A percentile compares a stretch with the other conserved stretches of the same genome.
Conservation (phyloP, 1,284 basidiomycete genomes). For the Flammula alnicola region DNA sequence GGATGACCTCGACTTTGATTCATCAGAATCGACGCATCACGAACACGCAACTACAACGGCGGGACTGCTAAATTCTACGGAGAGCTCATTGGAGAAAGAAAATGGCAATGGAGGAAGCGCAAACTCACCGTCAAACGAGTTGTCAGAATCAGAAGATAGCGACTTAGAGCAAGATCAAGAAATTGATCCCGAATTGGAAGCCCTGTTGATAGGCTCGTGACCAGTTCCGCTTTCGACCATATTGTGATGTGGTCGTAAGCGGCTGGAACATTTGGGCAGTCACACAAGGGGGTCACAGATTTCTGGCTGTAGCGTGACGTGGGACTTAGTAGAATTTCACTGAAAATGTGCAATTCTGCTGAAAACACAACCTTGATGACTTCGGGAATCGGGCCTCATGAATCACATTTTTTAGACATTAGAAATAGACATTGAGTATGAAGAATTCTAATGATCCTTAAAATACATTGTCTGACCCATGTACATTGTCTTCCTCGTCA, state of each 20-base stretch:
- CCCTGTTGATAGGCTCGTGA: not conserved
- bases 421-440: too few relatives aligned
- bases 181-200: not conserved
- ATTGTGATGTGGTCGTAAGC: not conserved
- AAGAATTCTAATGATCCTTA: too few relatives aligned
- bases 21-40: not conserved
- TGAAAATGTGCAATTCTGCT: too few relatives aligned
- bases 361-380: too few relatives aligned
- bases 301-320: not conserved
- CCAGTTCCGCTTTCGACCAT: not conserved
- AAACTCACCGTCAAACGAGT: too few relatives aligned
- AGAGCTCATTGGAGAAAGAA: too few relatives aligned
- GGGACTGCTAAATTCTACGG: too few relatives aligned
- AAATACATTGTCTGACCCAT: not conserved
- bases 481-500: not conserved
- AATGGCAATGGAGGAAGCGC: too few relatives aligned
- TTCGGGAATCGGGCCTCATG: not conserved
- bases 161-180: not conserved
- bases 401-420: not conserved
- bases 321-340: not conserved
- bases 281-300: not conserved
- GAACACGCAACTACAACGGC: too few relatives aligned
- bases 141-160: too few relatives aligned
- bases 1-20: not conserved
- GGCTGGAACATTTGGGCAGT: not conserved